Conservation (phyloP, 768 basidiomycete species). For the Agrocybe pediades region DNA sequence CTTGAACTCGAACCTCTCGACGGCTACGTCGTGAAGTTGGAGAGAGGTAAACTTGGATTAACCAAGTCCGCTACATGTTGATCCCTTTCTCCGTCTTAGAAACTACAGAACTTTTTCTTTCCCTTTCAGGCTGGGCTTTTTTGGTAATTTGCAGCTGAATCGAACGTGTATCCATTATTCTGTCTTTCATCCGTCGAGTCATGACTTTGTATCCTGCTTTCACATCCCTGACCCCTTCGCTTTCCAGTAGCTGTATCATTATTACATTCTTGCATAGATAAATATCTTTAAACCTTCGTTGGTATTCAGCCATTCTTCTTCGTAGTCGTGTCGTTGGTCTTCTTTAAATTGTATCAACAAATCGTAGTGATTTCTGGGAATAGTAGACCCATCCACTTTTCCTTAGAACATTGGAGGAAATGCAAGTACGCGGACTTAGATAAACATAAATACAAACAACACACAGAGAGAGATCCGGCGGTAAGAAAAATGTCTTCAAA, state of each 20-base stretch:
- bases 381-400: no score
- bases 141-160: no score
- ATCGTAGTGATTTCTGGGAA: no score
- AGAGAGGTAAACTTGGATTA: constrained; percentile 59
- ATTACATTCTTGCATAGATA: neutral
- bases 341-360: no score
- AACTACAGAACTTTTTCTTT: neutral
- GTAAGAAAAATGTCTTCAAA: no score
- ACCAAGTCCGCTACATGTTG: constrained; percentile 14
- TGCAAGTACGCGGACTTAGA: no score
- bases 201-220: neutral
- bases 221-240: neutral
- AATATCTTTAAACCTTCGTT: neutral
- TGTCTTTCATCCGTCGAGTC: no score
- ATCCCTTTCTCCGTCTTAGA: neutral
- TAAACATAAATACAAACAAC: no score
- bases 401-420: no score
- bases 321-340: no score
- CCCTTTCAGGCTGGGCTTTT: neutral
- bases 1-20: constrained; percentile 65
- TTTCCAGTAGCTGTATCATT: neutral
- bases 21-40: constrained; percentile 60
- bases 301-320: neutral
- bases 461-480: no score
- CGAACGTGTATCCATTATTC: constrained; percentile 5